Evolutionary conservation across 1,139 yeast genomes (phyloP), one percentile per base, ranked within the genome.

Genomic region (Suhomyces ambrosiae): DNA sequence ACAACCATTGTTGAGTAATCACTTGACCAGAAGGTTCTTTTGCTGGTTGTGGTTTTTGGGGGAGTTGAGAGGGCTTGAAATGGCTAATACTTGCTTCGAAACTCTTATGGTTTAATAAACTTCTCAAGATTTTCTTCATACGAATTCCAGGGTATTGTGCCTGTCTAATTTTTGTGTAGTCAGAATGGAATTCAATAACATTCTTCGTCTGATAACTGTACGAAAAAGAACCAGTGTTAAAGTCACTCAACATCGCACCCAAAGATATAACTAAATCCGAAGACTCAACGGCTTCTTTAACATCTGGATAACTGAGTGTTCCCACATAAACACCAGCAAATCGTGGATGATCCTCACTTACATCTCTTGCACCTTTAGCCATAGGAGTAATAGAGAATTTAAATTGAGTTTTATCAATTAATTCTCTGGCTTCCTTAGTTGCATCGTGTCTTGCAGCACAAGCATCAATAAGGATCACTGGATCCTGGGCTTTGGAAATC

Each of bases 181-280:
- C 90, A n/a, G 95, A 84, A 66, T 87, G 95, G 79, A 87, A 83
- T 68, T 87, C 95, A 48, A 87, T 79, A 49, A 86, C 75, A 70
- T 86, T 86, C 62, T 76, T 80, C 50, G 95, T 86, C 58, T 79
- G 74, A 74, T 85, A 85, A 40, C 83, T 76, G 70, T 86, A 87
- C 22, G 92, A 80, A 75, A 86, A 86, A 12, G 94, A 83, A 58
- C 95, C 95, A 41, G 95, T 86, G 74, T 86, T 86, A 56, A 66
- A 66, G 46, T 66, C 71, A 40, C 67, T 61, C 45, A 67, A 56
- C 48, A 67, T 50, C 4, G 70, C 71, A 36, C 70, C 70, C 23
- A 61, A 46, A 4, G 67, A 63, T 17, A 64, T 44, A 10, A 63
- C 54, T 44, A 64, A 55, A 40, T 64, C 70, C 0, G 68, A 47